Evolutionary conservation across 257 asterid genomes (phyloP).

Genomic region (Schizonepeta tenuifolia): DNA sequence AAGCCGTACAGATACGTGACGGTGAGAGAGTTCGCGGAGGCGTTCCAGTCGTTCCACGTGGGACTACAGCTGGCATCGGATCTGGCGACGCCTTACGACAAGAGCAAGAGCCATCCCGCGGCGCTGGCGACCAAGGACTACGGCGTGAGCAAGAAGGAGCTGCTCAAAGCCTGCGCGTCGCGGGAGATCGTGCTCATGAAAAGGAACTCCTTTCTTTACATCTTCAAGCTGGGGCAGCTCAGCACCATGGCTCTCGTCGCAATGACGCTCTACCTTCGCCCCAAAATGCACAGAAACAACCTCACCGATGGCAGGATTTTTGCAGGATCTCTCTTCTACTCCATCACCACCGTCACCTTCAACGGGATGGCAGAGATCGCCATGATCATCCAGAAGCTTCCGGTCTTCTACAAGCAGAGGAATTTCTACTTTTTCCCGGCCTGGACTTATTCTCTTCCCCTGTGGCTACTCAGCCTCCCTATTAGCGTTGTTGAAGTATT

Average conservation of each 20-base stretch:
- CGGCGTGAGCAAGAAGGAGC: slow-evolving; percentile 50
- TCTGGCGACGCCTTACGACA: slow-evolving; percentile 46
- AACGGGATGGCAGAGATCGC: slow-evolving; percentile 52
- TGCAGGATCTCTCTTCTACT: slow-evolving; percentile 43
- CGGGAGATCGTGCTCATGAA: slow-evolving; percentile 48
- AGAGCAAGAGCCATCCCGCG: slow-evolving; percentile 55
- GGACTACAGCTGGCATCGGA: slow-evolving; percentile 39
- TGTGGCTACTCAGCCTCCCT: slow-evolving; percentile 47
- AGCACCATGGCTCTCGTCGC: slow-evolving; percentile 35
- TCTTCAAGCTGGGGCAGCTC: slow-evolving; percentile 42
- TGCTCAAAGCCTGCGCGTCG: slow-evolving; percentile 44
- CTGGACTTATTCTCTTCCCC: slow-evolving; percentile 53
- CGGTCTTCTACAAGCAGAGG: slow-evolving; percentile 59
- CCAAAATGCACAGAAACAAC: slow-evolving; percentile 43
- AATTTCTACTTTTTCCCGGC: slow-evolving; percentile 51
- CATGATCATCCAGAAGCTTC: slow-evolving; percentile 49
- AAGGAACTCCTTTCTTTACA: slow-evolving; percentile 51
- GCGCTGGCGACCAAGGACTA: slow-evolving; percentile 48
- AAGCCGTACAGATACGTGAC: slow-evolving; percentile 46
- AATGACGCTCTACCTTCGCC: slow-evolving; percentile 45
- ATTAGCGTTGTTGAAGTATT: slow-evolving; percentile 41
- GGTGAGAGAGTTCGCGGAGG: slow-evolving; percentile 48
- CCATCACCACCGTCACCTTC: slow-evolving; percentile 36
- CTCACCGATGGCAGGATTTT: slow-evolving; percentile 42
- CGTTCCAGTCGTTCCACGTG: slow-evolving; percentile 42